Conservation (phyloP, 495 filamentous ascomycete species). For the Astrothelium macrocarpum region DNA sequence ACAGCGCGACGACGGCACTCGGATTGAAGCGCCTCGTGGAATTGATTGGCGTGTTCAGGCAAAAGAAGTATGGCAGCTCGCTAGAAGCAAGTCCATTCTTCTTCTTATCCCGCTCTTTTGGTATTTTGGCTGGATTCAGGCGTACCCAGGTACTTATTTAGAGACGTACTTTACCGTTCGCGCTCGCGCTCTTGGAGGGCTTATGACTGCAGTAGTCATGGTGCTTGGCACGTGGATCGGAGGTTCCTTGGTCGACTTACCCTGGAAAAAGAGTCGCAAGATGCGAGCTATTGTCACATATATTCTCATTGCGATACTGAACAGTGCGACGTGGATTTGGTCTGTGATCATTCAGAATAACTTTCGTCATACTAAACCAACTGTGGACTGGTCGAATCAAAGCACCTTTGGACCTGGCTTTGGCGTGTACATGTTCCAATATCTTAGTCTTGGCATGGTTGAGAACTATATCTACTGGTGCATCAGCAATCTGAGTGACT, state of each 20-base stretch:
- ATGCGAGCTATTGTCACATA: slow-evolving; percentile 13
- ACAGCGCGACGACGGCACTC: slow-evolving; percentile 14
- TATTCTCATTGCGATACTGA: slow-evolving; percentile 13
- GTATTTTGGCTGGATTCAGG: slow-evolving; percentile 19
- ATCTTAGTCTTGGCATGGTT: slow-evolving; percentile 33
- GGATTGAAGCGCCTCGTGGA: slow-evolving; percentile 9
- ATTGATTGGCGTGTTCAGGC: slow-evolving; percentile 10
- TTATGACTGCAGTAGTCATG: slow-evolving; percentile 15
- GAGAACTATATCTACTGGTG: slow-evolving; percentile 43
- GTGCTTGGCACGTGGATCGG: slow-evolving; percentile 14
- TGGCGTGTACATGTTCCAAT: slow-evolving; percentile 35
- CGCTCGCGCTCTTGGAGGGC: slow-evolving; percentile 13
- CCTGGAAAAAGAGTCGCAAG: slow-evolving; percentile 13
- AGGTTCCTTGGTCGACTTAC: slow-evolving; percentile 13
- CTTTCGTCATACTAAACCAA: slow-evolving; percentile 13
- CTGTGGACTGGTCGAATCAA: slow-evolving; percentile 21
- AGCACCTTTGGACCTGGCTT: slow-evolving; percentile 35
- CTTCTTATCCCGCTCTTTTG: slow-evolving; percentile 16
- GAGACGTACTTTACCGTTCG: slow-evolving; percentile 19
- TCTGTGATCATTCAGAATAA: slow-evolving; percentile 17
- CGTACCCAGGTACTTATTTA: slow-evolving; percentile 17
- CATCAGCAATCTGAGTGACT: slow-evolving; percentile 37
- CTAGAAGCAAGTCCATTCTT: slow-evolving; percentile 17
- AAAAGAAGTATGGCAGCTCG: slow-evolving; percentile 13
- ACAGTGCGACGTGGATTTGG: slow-evolving; percentile 18